Percentiles rank a stretch among this genome's conserved stretches.
Evolutionary conservation across 768 basidiomycete species (phyloP).

Genomic region (Boletus rubescentipes): DNA sequence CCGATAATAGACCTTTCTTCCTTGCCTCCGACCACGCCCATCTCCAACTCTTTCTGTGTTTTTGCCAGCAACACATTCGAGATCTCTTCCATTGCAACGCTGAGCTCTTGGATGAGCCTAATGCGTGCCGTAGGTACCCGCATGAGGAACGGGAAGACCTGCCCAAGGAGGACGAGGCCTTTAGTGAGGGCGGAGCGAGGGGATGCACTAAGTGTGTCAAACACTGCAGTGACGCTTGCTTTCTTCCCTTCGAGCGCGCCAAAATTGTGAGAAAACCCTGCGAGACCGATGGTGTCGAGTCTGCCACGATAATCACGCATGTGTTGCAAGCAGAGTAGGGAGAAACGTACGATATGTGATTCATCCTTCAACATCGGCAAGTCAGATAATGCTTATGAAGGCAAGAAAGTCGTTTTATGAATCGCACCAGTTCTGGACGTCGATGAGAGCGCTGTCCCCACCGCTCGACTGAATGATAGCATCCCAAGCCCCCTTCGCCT

Average conservation of each 20-base stretch:
- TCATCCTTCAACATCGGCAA: slow-evolving; percentile 27
- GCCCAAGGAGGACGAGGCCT: slow-evolving; percentile 36
- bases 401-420: neutral
- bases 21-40: slow-evolving; percentile 13
- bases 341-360: slow-evolving; percentile 32
- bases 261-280: slow-evolving; percentile 60
- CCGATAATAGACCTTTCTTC: slow-evolving; percentile 29
- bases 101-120: slow-evolving; percentile 32
- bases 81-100: slow-evolving; percentile 36
- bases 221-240: slow-evolving; percentile 40
- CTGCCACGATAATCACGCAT: slow-evolving; percentile 24
- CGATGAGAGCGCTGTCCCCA: slow-evolving; percentile 26
- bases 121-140: slow-evolving; percentile 37
- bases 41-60: slow-evolving; percentile 33
- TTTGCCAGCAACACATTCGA: slow-evolving; percentile 39
- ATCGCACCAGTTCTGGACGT: slow-evolving; percentile 36
- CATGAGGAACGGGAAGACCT: slow-evolving; percentile 36
- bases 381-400: neutral
- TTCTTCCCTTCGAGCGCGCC: slow-evolving; percentile 48
- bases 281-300: slow-evolving; percentile 57
- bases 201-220: slow-evolving; percentile 35
- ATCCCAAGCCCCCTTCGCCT: slow-evolving; percentile 36
- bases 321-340: neutral
- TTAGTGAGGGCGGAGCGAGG: slow-evolving; percentile 20
- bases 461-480: slow-evolving; percentile 16